Percentiles rank a stretch among this genome's conserved stretches.
Conservation (phyloP, 73 alveolate genomes). For the Paramecium primaurelia region DNA sequence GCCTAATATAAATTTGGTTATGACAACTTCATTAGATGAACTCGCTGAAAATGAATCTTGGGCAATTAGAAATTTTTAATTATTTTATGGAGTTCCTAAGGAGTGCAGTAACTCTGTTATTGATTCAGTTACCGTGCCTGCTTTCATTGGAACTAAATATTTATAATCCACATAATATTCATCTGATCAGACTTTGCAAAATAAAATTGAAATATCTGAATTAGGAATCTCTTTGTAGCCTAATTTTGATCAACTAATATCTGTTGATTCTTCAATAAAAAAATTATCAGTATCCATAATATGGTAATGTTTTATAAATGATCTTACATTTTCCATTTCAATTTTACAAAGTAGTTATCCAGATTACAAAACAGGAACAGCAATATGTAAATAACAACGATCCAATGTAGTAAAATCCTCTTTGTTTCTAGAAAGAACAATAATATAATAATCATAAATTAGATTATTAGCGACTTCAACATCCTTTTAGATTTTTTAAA, state of each 20-base stretch:
- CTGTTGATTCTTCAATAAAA: not conserved
- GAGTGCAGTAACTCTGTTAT: not conserved
- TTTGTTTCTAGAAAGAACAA: not conserved
- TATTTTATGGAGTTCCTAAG: not conserved
- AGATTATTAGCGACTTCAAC: not conserved
- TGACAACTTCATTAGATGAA: not conserved
- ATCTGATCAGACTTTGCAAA: not conserved
- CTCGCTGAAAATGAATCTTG: not conserved
- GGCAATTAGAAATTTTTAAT: not conserved
- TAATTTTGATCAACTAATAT: not conserved
- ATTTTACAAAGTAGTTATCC: not conserved
- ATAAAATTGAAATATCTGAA: not conserved
- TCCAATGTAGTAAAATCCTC: not conserved
- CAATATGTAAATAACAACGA: not conserved
- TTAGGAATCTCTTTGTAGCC: not conserved
- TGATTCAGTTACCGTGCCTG: not conserved
- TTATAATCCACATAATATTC: not conserved
- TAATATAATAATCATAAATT: not conserved
- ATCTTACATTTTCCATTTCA: not conserved
- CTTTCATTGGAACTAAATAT: not conserved
- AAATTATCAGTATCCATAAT: not conserved
- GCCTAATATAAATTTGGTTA: not conserved
- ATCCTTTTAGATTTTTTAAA: too few species aligned
- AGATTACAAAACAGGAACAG: not conserved
- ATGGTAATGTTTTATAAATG: not conserved